A percentile compares a stretch with the other conserved stretches of the same genome.
phyloP scores from a whole-genome alignment of 2,329 filamentous ascomycete genomes.

The Cytospora piceae region DNA sequence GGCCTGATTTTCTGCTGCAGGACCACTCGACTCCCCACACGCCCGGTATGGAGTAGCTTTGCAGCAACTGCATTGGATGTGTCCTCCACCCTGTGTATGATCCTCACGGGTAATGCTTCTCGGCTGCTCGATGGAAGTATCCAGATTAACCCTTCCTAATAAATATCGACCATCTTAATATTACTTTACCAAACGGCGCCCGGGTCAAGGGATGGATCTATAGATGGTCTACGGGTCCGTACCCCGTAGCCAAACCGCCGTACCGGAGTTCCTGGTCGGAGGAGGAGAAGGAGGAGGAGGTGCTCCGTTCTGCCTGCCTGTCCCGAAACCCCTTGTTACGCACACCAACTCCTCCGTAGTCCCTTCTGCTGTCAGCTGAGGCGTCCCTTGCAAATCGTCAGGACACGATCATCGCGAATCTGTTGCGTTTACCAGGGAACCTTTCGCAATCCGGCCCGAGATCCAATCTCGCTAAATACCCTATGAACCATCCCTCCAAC shows the following conservation, averaged over 20 bases:
- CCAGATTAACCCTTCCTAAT: neutral
- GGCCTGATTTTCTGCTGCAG: neutral
- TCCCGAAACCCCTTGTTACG: neutral
- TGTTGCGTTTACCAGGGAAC: neutral
- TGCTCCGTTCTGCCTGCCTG: constrained; percentile 20
- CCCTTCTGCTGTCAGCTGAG: constrained; percentile 7
- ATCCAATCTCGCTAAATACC: neutral
- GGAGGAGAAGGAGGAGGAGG: constrained; percentile 11
- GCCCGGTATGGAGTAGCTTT: neutral
- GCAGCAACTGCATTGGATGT: neutral
- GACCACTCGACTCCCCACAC: neutral
- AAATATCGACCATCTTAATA: neutral
- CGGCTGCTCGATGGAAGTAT: neutral
- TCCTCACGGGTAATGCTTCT: neutral
- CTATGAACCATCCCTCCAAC: neutral
- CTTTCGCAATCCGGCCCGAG: neutral
- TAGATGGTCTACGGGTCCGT: neutral
- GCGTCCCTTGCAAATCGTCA: neutral
- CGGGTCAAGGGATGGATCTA: too few species aligned
- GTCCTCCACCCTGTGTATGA: neutral
- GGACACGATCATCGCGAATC: neutral
- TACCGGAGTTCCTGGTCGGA: constrained; percentile 3
- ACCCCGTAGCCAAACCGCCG: neutral
- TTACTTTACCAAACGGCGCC: neutral
- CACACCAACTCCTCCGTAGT: neutral